Conservation (phyloP, 495 filamentous ascomycete species). For the Talaromyces proteolyticus region DNA sequence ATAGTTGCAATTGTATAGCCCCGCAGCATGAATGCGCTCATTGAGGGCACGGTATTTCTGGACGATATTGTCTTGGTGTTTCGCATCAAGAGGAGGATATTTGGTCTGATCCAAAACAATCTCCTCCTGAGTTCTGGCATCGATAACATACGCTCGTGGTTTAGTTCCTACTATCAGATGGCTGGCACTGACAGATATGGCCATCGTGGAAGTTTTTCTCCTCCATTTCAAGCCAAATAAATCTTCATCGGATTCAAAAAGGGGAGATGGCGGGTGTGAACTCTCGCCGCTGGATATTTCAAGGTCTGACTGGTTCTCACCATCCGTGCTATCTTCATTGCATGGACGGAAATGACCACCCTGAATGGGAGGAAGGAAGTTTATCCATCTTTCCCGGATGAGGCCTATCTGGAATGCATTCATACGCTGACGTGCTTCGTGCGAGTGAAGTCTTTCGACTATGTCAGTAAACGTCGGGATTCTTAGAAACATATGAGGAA, state of each 20-base stretch:
- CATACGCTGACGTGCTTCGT: constrained; percentile 73
- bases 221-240: no score
- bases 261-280: constrained; percentile 53
- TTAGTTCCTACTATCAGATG: constrained; percentile 18
- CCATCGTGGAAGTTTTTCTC: constrained; percentile 23
- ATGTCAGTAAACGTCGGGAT: no score
- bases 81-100: constrained; percentile 74
- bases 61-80: constrained; percentile 70
- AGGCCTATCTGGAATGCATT: constrained; percentile 75
- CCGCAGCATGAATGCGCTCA: constrained; percentile 62
- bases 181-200: constrained; percentile 21
- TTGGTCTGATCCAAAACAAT: constrained; percentile 70
- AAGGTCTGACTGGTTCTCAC: constrained; percentile 37
- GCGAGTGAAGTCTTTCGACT: constrained; percentile 69
- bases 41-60: constrained; percentile 73
- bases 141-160: constrained; percentile 56
- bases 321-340: constrained; percentile 26
- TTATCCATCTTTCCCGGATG: constrained; percentile 76
- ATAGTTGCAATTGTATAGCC: constrained; percentile 85
- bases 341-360: constrained; percentile 74
- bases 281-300: constrained; percentile 31
- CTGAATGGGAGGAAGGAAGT: constrained; percentile 90
- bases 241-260: constrained; percentile 59
- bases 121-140: constrained; percentile 67
- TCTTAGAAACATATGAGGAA: no score